phyloP scores from a whole-genome alignment of 2,329 filamentous ascomycete species.

The Keithomyces neogunnii region DNA sequence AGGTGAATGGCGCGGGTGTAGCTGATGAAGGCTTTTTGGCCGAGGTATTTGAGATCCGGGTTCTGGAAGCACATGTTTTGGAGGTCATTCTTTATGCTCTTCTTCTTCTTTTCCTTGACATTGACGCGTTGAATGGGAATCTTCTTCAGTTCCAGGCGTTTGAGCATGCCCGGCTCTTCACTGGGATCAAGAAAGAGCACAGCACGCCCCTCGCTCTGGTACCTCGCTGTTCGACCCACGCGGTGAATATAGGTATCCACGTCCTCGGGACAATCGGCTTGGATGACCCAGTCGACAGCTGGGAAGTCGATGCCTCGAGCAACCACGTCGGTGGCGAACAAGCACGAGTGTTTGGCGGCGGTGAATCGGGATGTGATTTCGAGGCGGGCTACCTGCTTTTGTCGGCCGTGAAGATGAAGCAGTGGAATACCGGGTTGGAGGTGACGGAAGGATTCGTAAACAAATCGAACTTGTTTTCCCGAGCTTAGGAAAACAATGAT shows the following conservation, averaged over 20 bases:
- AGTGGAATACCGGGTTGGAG: constrained; percentile 91
- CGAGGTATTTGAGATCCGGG: constrained; percentile 86
- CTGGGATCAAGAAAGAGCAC: constrained; percentile 88
- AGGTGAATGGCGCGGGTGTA: constrained; percentile 80
- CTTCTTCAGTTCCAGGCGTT: constrained; percentile 77
- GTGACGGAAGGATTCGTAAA: constrained; percentile 87
- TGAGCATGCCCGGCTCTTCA: constrained; percentile 87
- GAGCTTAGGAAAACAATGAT: constrained; percentile 94
- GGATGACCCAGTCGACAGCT: constrained; percentile 97
- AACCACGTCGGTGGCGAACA: constrained; percentile 94
- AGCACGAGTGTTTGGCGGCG: constrained; percentile 69
- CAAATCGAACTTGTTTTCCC: constrained; percentile 92
- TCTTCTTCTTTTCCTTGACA: constrained; percentile 81
- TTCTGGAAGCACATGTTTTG: constrained; percentile 97
- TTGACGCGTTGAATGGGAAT: constrained; percentile 83
- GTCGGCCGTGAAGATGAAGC: constrained; percentile 85
- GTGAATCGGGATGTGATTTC: constrained; percentile 84
- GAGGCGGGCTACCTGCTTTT: constrained; percentile 82
- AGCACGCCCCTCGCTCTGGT: constrained; percentile 77
- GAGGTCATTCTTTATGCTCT: constrained; percentile 72
- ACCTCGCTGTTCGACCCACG: constrained; percentile 89
- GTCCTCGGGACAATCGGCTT: constrained; percentile 94
- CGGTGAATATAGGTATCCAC: constrained; percentile 97
- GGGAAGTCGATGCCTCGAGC: constrained; percentile 93
- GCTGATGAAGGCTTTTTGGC: constrained; percentile 90